These are phyloP conservation scores for Hygrocybe punicea DNA, from an alignment of 768 basidiomycete genomes.

Conservation along the genomic window DNA sequence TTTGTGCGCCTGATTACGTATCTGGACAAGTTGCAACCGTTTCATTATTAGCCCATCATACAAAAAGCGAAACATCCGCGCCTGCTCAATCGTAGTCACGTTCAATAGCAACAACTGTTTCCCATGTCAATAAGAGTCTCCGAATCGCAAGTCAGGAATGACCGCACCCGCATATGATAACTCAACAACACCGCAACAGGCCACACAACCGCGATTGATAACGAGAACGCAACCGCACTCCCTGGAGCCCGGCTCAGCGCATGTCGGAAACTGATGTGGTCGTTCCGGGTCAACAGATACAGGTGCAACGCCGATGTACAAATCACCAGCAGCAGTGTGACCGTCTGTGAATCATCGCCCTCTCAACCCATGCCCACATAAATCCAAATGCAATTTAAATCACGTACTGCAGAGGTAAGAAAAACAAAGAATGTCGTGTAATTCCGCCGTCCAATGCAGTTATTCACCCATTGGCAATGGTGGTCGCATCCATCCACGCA, in stretches of 20 bases:
- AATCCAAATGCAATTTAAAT: slow-evolving; percentile 7
- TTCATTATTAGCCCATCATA: neutral
- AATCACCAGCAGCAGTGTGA: slow-evolving; percentile 71
- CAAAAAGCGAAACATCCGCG: slow-evolving; percentile 32
- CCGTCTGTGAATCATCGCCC: slow-evolving; percentile 44
- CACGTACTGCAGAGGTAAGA: slow-evolving; percentile 72
- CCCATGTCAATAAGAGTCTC: slow-evolving; percentile 1
- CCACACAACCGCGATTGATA: slow-evolving; percentile 74
- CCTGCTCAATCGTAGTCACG: slow-evolving; percentile 95
- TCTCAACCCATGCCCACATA: slow-evolving; percentile 3
- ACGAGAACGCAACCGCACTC: slow-evolving; percentile 74
- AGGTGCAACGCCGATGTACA: slow-evolving; percentile 82
- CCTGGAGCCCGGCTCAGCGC: slow-evolving; percentile 58
- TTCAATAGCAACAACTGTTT: slow-evolving; percentile 69
- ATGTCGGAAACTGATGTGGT: slow-evolving; percentile 45
- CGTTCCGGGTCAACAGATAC: slow-evolving; percentile 56
- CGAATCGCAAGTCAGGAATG: neutral
- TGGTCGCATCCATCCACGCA: slow-evolving; percentile 96
- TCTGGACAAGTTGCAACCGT: slow-evolving; percentile 41
- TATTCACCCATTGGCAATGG: slow-evolving; percentile 90
- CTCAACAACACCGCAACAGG: slow-evolving; percentile 73
- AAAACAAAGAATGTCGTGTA: slow-evolving; percentile 91
- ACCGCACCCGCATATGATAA: slow-evolving; percentile 82
- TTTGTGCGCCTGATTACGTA: slow-evolving; percentile 82
- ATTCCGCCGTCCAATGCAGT: slow-evolving; percentile 92